Evolutionary conservation across 1,284 basidiomycete species (phyloP), one percentile per base, ranked within the genome.

Genomic region (Exobasidium cylindrosporum): DNA sequence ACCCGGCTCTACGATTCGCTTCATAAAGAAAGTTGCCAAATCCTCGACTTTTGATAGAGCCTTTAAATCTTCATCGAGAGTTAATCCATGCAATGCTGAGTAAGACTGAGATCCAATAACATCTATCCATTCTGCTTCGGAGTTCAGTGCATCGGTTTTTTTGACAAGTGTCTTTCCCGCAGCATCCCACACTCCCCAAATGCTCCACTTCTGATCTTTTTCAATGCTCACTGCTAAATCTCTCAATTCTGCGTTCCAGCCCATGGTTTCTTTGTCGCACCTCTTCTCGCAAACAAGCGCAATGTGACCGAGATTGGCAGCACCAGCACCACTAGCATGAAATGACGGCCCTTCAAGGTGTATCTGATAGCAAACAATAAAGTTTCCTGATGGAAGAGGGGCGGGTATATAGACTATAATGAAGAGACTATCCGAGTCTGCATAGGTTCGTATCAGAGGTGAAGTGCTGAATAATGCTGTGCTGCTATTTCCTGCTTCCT

Each of bases 111-210:
- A 62, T 65, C 44, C 62, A 67, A 52, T 61, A 65, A 1, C 55
- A 56, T 26, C 59, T 64, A 11, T 46, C 65, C 30, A 60, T n/a
- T 31, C 70, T 65, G n/a, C 68, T 4, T 32, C 53, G 4, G 26
- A 14, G 65, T 23, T 56, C 14, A n/a, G 31, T 21, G 31, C 52
- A 40, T 29, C 60, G 62, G 64, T 58, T 35, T 69, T 65, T 23
- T 73, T 69, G 58, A 73, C 60, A 21, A 76, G 50, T 0, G 71
- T 65, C 21, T 66, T 69, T 7, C 67, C 67, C 10, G 66, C 69
- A 17, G 70, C 67, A 59, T 78, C 73, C 76, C 76, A 78, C 13
- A 75, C 54, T 3, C 73, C 64, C 76, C 76, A 76, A 43, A 75
- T 66, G 31, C 62, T 63, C 70, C 70, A 72, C 13, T 62, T 64